phyloP scores from a whole-genome alignment of 176 grass and related monocot genomes.

The Paspalum vaginatum region DNA sequence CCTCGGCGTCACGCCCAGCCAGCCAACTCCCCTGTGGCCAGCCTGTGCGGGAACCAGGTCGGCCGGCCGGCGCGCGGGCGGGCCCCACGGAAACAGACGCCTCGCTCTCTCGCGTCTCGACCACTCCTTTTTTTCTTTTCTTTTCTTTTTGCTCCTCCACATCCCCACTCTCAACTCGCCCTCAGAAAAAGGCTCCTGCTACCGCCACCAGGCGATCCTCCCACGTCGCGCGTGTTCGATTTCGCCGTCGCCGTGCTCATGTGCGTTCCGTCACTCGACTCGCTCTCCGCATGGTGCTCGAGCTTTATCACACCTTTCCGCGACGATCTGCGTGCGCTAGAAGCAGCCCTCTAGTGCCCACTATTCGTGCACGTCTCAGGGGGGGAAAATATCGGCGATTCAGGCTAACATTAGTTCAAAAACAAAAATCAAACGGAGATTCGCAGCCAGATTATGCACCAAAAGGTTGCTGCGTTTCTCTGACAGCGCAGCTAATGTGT shows the following conservation, averaged over 20 bases:
- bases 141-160: not conserved
- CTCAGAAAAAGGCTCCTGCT: not conserved
- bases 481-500: not conserved
- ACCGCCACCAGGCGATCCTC: not conserved
- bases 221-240: conserved; percentile 22
- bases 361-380: not conserved
- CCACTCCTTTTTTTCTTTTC: too few relatives aligned
- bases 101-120: too few relatives aligned
- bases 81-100: too few relatives aligned
- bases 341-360: not conserved
- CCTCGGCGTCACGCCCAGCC: too few relatives aligned
- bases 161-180: too few relatives aligned
- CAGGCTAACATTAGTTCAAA: too few relatives aligned
- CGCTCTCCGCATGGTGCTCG: not conserved
- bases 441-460: not conserved
- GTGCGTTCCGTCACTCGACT: not conserved
- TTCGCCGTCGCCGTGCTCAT: not conserved
- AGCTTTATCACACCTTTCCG: not conserved
- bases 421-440: too few relatives aligned
- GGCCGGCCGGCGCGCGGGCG: too few relatives aligned
- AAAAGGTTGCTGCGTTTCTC: too few relatives aligned
- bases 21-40: conserved; percentile 18
- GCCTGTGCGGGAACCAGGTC: conserved; percentile 19
- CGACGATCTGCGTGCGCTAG: not conserved
- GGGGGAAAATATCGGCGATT: too few relatives aligned